Evolutionary conservation across 768 basidiomycete genomes (phyloP), one percentile per base, ranked within the genome.

Genomic region (Tricholoma saponaceum): DNA sequence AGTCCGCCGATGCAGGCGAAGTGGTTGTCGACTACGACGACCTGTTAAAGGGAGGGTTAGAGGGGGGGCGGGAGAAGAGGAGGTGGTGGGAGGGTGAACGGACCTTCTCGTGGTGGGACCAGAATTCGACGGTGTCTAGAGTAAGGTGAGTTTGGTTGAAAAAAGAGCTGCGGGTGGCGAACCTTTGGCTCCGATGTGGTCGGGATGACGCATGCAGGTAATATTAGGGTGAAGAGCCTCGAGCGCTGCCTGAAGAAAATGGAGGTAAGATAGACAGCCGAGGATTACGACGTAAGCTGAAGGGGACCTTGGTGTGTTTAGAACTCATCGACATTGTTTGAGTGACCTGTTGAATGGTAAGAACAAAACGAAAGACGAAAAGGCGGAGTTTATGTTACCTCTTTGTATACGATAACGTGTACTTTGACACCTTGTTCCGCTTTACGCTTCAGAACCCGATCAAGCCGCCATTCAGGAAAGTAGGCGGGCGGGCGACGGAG

Each of bases 381-480:
- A 23, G 22, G 14, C 43, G 44, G 10, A 12, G 28, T 12, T 4
- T 35, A 49, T 9, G 25, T n/a, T 46, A 84, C 89, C 79, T 97
- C 95, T 72, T 98, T 98, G 79, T 98, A 98, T 3, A 98, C 92
- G 59, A 94, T 78, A 44, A 98, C 83, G 71, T 95, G 90, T 43
- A 99, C 74, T 70, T 87, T 92, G 56, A 98, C 97, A 20, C 96
- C 97, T 65, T 96, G 76, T 66, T 92, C 79, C 0, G 97, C 97
- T 73, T 98, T 98, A 53, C 88, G 83, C 71, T 90, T 77, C 51
- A 98, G 78, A 12, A 98, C 68, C 32, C 84, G 75, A 69, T 99
- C 97, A 25, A 99, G 80, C 23, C 97, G 82, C 85, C 87, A 99
- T 71, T 97, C 86, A 5, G 87, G 86, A 67, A 92, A 80, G 63